phyloP scores from a whole-genome alignment of 2,329 filamentous ascomycete genomes.

The Aspergillus ochraceoroseus region DNA sequence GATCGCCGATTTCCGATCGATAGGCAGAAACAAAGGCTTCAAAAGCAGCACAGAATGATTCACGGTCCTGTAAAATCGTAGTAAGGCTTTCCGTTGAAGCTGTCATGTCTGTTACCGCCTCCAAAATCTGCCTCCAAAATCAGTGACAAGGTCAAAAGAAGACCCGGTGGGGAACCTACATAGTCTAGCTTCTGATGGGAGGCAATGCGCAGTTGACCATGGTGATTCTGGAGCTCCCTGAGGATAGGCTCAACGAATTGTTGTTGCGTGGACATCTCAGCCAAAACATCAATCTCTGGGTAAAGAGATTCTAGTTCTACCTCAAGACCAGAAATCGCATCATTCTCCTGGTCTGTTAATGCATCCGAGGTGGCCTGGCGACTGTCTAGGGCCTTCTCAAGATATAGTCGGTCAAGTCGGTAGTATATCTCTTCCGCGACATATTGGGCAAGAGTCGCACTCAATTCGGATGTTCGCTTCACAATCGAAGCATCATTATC shows the following conservation, averaged over 20 bases:
- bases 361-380: background rate
- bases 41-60: conserved; percentile 35
- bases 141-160: conserved; percentile 9
- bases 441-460: conserved; percentile 29
- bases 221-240: conserved; percentile 32
- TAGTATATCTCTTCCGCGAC: conserved; percentile 37
- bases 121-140: conserved; percentile 28
- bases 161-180: conserved; percentile 23
- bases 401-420: conserved; percentile 40
- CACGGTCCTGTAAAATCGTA: conserved; percentile 29
- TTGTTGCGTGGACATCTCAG: conserved; percentile 43
- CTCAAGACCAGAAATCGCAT: conserved; percentile 27
- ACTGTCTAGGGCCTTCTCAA: conserved; percentile 27
- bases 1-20: conserved; percentile 28
- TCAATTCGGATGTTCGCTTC: conserved; percentile 29
- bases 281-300: conserved; percentile 38
- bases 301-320: conserved; percentile 40
- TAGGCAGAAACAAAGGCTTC: conserved; percentile 32
- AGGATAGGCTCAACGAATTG: conserved; percentile 41
- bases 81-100: conserved; percentile 28
- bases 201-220: conserved; percentile 27
- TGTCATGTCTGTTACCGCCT: conserved; percentile 34
- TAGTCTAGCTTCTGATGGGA: conserved; percentile 34
- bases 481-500: conserved; percentile 29
- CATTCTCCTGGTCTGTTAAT: conserved; percentile 11